Base-by-base conservation (phyloP, 495 filamentous ascomycete species). In the Aspergillus coremiiformis region DNA sequence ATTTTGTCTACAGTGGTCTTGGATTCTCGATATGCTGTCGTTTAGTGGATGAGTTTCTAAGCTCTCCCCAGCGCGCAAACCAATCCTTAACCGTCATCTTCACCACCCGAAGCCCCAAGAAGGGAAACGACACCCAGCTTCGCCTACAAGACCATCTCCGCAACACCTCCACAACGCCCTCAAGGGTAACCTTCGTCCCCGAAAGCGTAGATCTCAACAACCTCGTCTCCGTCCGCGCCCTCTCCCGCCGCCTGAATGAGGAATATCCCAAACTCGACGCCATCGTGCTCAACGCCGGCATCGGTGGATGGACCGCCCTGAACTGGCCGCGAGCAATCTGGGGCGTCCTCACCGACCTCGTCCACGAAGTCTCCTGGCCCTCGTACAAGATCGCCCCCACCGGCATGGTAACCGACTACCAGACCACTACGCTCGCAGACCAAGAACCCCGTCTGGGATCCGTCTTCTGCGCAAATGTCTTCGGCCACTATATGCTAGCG, bases 401-500 rank as follows among this genome's bases (percentile, higher is more conserved):
- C 0, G 90, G 90, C 12, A 73, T 75, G 32, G 57, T 81, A 54
- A 82, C 66, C 15, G 55, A 57, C 12, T 57, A 58, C 9, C 71
- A 74, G 44, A 69, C 63, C 8, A 41, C 43, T 0, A 22, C 21
- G 2, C 23, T 47, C 8, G 19, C 27, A 9, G 53, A 48, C 4
- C 37, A 51, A 21, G 80, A 85, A 49, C 79, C 82, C 1, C 68
- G 72, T 1, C 69, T 97, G 0, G 94, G 90, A 3, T 71, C 84
- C 46, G 79, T 96, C 6, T 98, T 96, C 67, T 86, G 84, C 65
- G 83, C 90, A 46, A 97, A 97, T 62, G 79, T 95, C 24, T 95
- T 98, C 62, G 93, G 94, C 0, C 93, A 97, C 68, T 97, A 98
- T 65, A 71, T 96, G 56, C 84, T 98, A 17, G 79, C 79, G 15